A percentile compares a stretch with the other conserved stretches of the same genome.
phyloP scores from a whole-genome alignment of 306 rosid species.

The Trifolium fragiferum region DNA sequence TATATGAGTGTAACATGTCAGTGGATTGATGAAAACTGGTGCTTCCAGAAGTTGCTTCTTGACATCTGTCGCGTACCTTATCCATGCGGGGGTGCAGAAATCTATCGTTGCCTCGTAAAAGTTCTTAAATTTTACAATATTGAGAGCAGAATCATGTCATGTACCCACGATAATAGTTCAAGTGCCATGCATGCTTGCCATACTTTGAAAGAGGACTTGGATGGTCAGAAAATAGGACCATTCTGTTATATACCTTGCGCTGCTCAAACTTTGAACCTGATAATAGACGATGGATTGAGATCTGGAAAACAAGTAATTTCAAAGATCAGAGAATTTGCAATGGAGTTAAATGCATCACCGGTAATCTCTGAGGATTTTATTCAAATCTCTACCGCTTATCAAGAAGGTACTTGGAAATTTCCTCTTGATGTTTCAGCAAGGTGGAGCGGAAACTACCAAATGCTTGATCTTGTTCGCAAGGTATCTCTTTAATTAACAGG shows the following conservation, averaged over 20 bases:
- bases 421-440: conserved; percentile 89
- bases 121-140: conserved; percentile 82
- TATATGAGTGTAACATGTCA: conserved; percentile 91
- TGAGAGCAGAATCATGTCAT: conserved; percentile 81
- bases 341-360: conserved; percentile 72
- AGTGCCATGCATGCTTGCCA: conserved; percentile 77
- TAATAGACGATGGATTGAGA: conserved; percentile 89
- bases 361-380: conserved; percentile 77
- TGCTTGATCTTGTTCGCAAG: conserved; percentile 90
- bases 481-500: conserved; percentile 50
- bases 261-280: conserved; percentile 80
- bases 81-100: conserved; percentile 79
- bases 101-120: conserved; percentile 66
- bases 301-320: conserved; percentile 62
- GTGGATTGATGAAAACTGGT: conserved; percentile 94
- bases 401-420: conserved; percentile 89
- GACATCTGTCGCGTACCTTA: conserved; percentile 83
- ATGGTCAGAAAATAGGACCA: conserved; percentile 76
- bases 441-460: conserved; percentile 97
- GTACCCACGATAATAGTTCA: conserved; percentile 88
- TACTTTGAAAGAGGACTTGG: conserved; percentile 74
- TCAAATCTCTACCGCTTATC: conserved; percentile 72
- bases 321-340: conserved; percentile 81
- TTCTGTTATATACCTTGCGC: conserved; percentile 95
- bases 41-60: conserved; percentile 82